These are phyloP conservation scores for Coprinopsis strossmayeri DNA, from an alignment of 768 basidiomycete genomes.

Conservation along the genomic window DNA sequence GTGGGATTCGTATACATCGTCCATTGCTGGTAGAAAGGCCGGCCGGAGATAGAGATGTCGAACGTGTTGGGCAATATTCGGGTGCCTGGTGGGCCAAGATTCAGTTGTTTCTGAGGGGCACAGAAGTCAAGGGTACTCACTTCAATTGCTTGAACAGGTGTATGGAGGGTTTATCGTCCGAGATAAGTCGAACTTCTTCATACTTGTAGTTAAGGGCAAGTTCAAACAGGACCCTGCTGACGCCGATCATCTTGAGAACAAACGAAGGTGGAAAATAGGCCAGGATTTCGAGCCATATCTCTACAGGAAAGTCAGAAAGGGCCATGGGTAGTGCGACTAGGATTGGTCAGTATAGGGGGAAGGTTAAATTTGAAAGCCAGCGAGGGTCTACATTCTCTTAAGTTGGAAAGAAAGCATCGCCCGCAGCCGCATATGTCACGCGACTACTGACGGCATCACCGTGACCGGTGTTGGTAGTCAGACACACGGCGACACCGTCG, in stretches of 20 bases:
- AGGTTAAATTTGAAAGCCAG: too few species aligned
- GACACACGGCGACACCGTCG: too few species aligned
- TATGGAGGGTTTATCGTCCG: constrained; percentile 15
- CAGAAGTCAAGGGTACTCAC: constrained; percentile 10
- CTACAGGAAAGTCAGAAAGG: constrained; percentile 19
- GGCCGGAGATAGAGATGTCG: constrained; percentile 21
- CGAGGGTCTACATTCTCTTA: too few species aligned
- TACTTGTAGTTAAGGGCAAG: constrained; percentile 24
- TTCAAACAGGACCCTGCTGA: constrained; percentile 23
- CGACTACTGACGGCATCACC: too few species aligned
- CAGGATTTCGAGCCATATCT: constrained; percentile 22
- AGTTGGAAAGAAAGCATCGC: too few species aligned
- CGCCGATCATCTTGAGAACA: constrained; percentile 21
- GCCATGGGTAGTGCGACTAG: too few species aligned
- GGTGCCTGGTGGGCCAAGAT: too few species aligned
- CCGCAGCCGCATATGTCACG: too few species aligned
- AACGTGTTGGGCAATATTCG: constrained; percentile 18
- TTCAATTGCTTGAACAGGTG: constrained; percentile 19
- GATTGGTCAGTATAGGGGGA: too few species aligned
- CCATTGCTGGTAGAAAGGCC: constrained; percentile 18
- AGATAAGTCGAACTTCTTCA: constrained; percentile 22
- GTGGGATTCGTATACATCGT: not conserved
- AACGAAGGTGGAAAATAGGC: constrained; percentile 17
- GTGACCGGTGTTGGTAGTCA: too few species aligned
- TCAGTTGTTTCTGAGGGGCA: too few species aligned